These are phyloP conservation scores for Fusarium solani-melongenae DNA, from an alignment of 2,329 filamentous ascomycete genomes.

Conservation along the genomic window DNA sequence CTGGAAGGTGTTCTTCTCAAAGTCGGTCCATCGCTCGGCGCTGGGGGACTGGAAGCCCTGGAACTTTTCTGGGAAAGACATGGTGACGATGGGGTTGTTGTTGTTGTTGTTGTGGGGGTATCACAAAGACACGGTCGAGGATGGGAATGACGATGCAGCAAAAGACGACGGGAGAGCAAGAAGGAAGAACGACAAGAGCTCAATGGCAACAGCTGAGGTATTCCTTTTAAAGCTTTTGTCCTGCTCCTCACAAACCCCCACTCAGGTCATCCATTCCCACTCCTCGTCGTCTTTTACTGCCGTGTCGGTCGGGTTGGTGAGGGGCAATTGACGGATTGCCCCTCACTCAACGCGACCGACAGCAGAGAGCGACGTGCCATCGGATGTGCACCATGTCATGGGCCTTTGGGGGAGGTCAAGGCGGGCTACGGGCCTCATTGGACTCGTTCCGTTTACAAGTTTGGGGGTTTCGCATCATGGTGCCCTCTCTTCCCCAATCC, in stretches of 20 bases:
- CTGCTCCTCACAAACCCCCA: constrained; percentile 28
- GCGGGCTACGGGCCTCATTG: background rate
- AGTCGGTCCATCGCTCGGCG: constrained; percentile 66
- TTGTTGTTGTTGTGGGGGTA: background rate
- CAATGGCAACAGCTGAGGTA: constrained; percentile 11
- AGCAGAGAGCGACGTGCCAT: background rate
- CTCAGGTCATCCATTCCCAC: constrained; percentile 18
- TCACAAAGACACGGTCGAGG: background rate
- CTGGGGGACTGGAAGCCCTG: constrained; percentile 69
- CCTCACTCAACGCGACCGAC: background rate
- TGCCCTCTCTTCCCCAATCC: constrained; percentile 18
- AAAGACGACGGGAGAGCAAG: constrained; percentile 7
- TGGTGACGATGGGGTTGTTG: constrained; percentile 44
- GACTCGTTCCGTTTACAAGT: constrained; percentile 4
- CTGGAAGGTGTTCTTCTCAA: constrained; percentile 79
- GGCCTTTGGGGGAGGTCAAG: constrained; percentile 26
- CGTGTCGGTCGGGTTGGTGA: constrained; percentile 17
- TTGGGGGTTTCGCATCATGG: constrained; percentile 36
- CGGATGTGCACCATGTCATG: constrained; percentile 3
- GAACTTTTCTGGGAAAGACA: constrained; percentile 70
- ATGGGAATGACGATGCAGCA: background rate
- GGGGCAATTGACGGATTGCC: background rate
- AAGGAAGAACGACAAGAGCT: background rate
- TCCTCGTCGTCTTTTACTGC: constrained; percentile 18
- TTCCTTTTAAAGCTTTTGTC: constrained; percentile 27